phyloP scores from a whole-genome alignment of 352 stramenopile genomes.

The Phytophthora syringae region DNA sequence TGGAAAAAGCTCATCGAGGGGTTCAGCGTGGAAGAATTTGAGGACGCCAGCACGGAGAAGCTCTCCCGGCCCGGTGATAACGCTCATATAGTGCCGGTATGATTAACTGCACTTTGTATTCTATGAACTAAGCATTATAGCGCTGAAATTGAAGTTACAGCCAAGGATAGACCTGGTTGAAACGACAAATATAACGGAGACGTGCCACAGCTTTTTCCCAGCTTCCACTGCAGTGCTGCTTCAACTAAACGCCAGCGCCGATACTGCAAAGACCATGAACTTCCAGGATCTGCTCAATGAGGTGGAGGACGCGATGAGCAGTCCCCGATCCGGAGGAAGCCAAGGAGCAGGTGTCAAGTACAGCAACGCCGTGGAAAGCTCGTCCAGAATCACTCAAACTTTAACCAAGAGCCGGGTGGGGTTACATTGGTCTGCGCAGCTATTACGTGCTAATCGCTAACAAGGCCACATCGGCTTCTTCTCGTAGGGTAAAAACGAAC shows the following conservation, averaged over 20 bases:
- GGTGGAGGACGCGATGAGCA: conserved; percentile 71
- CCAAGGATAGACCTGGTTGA: conserved; percentile 31
- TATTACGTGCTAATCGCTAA: neutral
- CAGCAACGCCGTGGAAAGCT: conserved; percentile 1
- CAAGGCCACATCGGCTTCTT: neutral
- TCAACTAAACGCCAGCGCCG: neutral
- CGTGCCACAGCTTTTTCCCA: neutral
- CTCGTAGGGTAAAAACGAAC: conserved; percentile 49
- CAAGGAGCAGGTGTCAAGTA: conserved; percentile 18
- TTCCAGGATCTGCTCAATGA: conserved; percentile 78
- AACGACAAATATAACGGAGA: conserved; percentile 31
- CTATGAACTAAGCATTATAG: too few species aligned
- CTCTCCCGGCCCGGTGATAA: conserved; percentile 10
- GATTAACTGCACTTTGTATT: too few species aligned
- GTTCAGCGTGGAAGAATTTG: conserved; percentile 49
- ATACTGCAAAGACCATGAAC: conserved; percentile 51
- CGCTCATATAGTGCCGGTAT: conserved; percentile 32
- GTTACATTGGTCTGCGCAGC: neutral
- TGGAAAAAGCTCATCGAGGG: conserved; percentile 69
- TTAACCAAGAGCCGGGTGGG: conserved; percentile 22
- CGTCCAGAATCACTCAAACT: conserved; percentile 16
- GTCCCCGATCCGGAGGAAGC: conserved; percentile 17
- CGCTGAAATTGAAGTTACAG: conserved; percentile 3
- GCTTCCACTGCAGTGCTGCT: too few species aligned
- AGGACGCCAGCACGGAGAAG: conserved; percentile 32